A percentile compares a stretch with the other conserved stretches of the same genome.
Conservation (phyloP, 2,329 filamentous ascomycete species). For the Neoscytalidium dimidiatum region DNA sequence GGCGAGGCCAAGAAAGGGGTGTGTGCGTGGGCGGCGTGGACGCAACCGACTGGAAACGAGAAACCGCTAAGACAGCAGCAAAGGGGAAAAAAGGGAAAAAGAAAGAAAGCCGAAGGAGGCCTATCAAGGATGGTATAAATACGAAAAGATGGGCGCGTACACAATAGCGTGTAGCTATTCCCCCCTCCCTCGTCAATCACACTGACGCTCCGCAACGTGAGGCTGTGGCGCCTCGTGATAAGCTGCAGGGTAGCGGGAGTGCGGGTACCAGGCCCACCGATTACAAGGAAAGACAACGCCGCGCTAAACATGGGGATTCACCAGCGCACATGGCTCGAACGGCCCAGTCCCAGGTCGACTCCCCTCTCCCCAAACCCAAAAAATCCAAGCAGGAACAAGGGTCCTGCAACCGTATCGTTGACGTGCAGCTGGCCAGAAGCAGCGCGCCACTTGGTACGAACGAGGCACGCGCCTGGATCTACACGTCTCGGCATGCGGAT, state of each 20-base stretch:
- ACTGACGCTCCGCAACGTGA: background rate
- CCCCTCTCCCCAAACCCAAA: background rate
- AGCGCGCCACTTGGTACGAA: background rate
- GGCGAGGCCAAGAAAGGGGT: background rate
- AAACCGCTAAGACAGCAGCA: background rate
- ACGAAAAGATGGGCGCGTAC: background rate
- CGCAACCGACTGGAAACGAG: background rate
- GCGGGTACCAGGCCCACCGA: background rate
- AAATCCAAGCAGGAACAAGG: background rate
- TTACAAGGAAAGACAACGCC: background rate
- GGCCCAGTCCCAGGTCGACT: background rate
- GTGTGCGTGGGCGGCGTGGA: background rate
- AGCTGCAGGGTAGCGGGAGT: background rate
- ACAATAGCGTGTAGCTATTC: background rate
- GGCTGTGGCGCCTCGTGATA: slow-evolving; percentile 10
- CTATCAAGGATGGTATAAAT: background rate
- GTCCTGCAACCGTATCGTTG: background rate
- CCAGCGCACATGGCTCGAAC: background rate
- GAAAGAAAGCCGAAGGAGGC: background rate
- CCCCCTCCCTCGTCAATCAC: too few species aligned
- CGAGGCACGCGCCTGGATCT: background rate
- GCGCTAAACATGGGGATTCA: background rate
- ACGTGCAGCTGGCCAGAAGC: background rate
- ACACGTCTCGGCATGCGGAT: background rate
- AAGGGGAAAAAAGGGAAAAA: background rate